phyloP scores from a whole-genome alignment of 257 asterid species.

The Fraxinus anomala region DNA sequence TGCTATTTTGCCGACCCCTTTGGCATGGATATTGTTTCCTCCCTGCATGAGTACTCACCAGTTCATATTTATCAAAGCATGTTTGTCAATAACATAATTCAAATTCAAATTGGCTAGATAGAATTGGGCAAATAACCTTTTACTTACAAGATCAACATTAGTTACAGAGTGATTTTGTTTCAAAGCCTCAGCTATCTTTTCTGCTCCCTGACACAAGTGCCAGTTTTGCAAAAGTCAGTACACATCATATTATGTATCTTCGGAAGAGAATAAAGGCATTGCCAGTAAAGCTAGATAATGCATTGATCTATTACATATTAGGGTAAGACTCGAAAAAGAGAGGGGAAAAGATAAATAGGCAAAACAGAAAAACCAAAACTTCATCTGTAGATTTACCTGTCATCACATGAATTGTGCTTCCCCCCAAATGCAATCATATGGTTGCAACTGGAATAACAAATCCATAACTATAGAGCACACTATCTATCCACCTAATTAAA shows the following conservation, averaged over 20 bases:
- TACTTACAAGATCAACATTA: constrained; percentile 76
- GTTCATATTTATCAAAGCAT: not conserved
- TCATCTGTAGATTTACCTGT: not conserved
- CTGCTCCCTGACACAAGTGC: constrained; percentile 69
- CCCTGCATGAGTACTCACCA: constrained; percentile 56
- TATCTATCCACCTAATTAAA: not conserved
- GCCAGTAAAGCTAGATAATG: constrained; percentile 1
- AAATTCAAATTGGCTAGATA: constrained; percentile 14
- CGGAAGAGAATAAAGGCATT: not conserved
- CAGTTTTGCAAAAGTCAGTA: constrained; percentile 21
- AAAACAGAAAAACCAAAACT: not conserved
- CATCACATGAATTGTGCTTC: not conserved
- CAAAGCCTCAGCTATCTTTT: constrained; percentile 86
- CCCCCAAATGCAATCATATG: not conserved
- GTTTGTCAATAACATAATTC: not conserved
- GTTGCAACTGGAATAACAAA: not conserved
- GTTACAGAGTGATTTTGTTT: constrained; percentile 76
- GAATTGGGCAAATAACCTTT: constrained; percentile 20
- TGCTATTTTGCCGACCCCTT: constrained; percentile 71
- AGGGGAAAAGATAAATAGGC: not conserved
- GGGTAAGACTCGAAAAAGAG: constrained; percentile 7
- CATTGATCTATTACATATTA: constrained; percentile 12
- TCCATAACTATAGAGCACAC: not conserved
- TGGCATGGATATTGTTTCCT: constrained; percentile 88
- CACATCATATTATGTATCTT: not conserved